Evolutionary conservation across 805 yeast species (phyloP).

Genomic region (Candida qinlingensis): DNA sequence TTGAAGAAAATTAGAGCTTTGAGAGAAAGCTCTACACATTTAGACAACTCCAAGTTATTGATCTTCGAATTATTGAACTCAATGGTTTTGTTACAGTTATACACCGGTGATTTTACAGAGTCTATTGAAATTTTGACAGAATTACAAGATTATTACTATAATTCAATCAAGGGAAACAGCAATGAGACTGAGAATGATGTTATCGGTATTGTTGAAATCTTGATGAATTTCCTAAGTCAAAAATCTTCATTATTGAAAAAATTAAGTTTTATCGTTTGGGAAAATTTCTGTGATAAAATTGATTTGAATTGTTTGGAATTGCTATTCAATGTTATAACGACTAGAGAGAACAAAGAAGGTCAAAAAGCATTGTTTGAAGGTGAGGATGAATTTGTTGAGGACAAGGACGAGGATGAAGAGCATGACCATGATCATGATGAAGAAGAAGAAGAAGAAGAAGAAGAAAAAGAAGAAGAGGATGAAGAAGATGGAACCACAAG

Average conservation of each 20-base stretch:
- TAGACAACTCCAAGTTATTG: conserved; percentile 35
- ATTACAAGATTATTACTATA: conserved; percentile 53
- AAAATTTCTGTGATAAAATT: conserved; percentile 44
- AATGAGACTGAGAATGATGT: conserved; percentile 37
- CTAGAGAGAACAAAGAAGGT: conserved; percentile 80
- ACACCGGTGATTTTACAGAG: conserved; percentile 63
- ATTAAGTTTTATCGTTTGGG: conserved; percentile 52
- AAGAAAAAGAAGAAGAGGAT: conserved; percentile 26
- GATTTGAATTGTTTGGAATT: conserved; percentile 40
- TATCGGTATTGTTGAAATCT: conserved; percentile 51
- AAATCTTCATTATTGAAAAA: conserved; percentile 53
- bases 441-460: conserved; percentile 24
- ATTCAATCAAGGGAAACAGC: conserved; percentile 31
- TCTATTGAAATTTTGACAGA: conserved; percentile 73
- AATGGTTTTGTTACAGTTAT: conserved; percentile 70
- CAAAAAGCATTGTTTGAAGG: conserved; percentile 70
- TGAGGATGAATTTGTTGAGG: conserved; percentile 45
- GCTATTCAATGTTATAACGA: conserved; percentile 47
- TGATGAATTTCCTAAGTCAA: conserved; percentile 52
- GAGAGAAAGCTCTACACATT: conserved; percentile 26
- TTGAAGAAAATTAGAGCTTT: conserved; percentile 39
- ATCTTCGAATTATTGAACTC: conserved; percentile 78
- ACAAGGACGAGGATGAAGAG: conserved; percentile 35
- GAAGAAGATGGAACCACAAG: conserved; percentile 35
- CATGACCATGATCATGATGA: conserved; percentile 29